Percentiles rank a stretch among this genome's conserved stretches.
phyloP scores from a whole-genome alignment of 352 stramenopile species.

The Phytopythium boreale region DNA sequence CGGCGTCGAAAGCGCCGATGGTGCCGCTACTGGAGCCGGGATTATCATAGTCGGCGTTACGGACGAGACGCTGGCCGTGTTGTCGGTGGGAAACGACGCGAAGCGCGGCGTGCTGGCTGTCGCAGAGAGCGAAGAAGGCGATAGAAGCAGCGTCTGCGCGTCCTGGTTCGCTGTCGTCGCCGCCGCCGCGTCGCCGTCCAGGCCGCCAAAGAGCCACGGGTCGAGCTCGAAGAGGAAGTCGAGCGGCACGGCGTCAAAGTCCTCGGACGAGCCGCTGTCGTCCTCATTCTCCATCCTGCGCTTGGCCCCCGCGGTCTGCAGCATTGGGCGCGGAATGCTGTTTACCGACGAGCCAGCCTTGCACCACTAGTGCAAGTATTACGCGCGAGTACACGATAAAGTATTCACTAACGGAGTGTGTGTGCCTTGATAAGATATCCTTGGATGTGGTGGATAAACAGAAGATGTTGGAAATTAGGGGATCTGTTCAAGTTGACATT shows the following conservation, averaged over 20 bases:
- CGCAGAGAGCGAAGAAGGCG: neutral
- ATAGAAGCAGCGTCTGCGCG: neutral
- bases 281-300: neutral
- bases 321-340: neutral
- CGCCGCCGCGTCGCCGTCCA: slow-evolving; percentile 3
- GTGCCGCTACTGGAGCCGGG: neutral
- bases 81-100: neutral
- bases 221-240: slow-evolving; percentile 32
- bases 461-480: neutral
- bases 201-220: slow-evolving; percentile 17
- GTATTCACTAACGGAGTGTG: neutral
- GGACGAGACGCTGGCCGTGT: neutral
- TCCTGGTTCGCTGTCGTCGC: slow-evolving; percentile 10
- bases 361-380: neutral
- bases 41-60: neutral
- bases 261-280: slow-evolving; percentile 1
- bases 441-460: neutral
- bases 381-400: neutral
- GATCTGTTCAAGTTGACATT: neutral
- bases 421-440: neutral
- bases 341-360: neutral
- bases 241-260: slow-evolving; percentile 10
- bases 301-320: neutral
- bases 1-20: neutral
- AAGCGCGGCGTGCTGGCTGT: neutral